Evolutionary conservation across 768 basidiomycete genomes (phyloP), one percentile per base, ranked within the genome.

Genomic region (Postia placenta): DNA sequence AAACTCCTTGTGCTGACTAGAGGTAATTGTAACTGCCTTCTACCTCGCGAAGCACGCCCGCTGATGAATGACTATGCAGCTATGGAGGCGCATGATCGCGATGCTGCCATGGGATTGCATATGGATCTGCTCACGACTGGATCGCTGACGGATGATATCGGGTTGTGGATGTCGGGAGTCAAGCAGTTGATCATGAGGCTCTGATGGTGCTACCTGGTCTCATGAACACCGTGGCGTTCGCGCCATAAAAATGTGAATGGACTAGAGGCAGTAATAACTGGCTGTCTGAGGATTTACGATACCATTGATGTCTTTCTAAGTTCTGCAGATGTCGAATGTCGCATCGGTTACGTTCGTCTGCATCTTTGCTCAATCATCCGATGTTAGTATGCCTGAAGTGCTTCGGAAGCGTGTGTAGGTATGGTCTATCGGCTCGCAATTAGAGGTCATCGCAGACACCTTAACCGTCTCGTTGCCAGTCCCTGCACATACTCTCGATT

Each of bases 151-250:
- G 86, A 90, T 45, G 91, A 94, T 57, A 90, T 94, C 61, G 82
- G 79, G 1, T 60, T 87, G 48, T 87, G 83, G 85, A 88, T 93
- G 90, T 83, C 91, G 11, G 91, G 87, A 5, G 68, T 95, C 50
- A 95, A 95, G 67, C 90, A 92, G 63, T 66, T 96, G 56, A 87
- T 95, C 61, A 71, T 82, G 72, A 75, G 79, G 56, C 57, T 90
- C 67, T 88, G 53, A 33, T 15, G 30, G 30, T 15, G 30, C 9
- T 33, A 7, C n/a, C n/a, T n/a, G n/a, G n/a, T n/a, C n/a, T n/a
- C n/a, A n/a, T n/a, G n/a, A n/a, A n/a, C n/a, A n/a, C n/a, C n/a
- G n/a, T n/a, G n/a, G n/a, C n/a, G n/a, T n/a, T n/a, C n/a, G n/a
- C n/a, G n/a, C n/a, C n/a, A 33, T 33, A 33, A 33, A 33, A 33